Conservation (phyloP, 371 early-diverging fungal species). For the Coemansia sp. region DNA sequence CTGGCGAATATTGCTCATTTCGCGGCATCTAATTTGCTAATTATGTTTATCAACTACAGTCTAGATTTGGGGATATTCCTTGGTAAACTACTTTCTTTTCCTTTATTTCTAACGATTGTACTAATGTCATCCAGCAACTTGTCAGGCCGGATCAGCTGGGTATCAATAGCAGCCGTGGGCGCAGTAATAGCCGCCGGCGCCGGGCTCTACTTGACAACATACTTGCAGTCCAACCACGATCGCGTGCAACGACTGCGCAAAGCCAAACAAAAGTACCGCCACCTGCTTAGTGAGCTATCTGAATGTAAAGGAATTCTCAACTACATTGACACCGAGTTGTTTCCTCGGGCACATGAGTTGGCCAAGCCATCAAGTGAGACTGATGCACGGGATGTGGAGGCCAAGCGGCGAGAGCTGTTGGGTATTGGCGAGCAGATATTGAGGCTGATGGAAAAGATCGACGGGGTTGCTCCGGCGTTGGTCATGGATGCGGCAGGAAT, state of each 20-base stretch:
- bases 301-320: constrained; percentile 36
- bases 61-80: too few relatives aligned
- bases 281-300: constrained; percentile 25
- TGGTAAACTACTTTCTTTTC: too few relatives aligned
- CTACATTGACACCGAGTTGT: constrained; percentile 21
- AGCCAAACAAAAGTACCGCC: constrained; percentile 28
- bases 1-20: constrained; percentile 1
- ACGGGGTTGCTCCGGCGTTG: constrained; percentile 41
- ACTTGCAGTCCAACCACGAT: constrained; percentile 25
- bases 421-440: constrained; percentile 27
- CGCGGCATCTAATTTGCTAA: not conserved
- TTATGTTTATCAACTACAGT: too few relatives aligned
- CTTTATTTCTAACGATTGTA: not conserved
- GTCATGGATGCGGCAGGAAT: constrained; percentile 39
- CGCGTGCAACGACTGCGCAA: constrained; percentile 21
- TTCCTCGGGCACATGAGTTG: constrained; percentile 18
- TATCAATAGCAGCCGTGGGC: constrained; percentile 6
- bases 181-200: constrained; percentile 14
- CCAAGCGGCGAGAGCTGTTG: constrained; percentile 14
- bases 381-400: not conserved
- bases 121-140: not conserved
- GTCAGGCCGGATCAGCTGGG: constrained; percentile 6
- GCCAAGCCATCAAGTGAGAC: not conserved
- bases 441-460: constrained; percentile 44
- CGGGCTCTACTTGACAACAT: constrained; percentile 13